These are phyloP conservation scores for Castanea crenata DNA, from an alignment of 306 rosid species.

Conservation along the genomic window DNA sequence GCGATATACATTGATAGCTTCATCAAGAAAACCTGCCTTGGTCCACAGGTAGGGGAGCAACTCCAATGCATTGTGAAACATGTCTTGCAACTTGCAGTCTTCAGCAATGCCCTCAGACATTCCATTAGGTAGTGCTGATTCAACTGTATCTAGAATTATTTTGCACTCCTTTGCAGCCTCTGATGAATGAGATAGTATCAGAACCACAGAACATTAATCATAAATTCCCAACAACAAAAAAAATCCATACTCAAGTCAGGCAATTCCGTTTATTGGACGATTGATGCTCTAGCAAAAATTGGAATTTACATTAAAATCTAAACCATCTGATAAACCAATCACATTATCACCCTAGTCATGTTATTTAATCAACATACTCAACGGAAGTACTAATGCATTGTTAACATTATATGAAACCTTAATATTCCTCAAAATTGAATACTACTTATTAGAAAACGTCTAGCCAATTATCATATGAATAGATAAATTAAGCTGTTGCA, in stretches of 20 bases:
- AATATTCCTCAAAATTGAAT: not conserved
- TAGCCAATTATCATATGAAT: not conserved
- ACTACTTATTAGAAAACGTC: not conserved
- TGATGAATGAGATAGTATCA: slow-evolving; percentile 39
- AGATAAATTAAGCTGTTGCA: not conserved
- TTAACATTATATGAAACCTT: not conserved
- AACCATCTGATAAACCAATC: not conserved
- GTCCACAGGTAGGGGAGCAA: slow-evolving; percentile 78
- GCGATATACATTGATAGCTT: slow-evolving; percentile 73
- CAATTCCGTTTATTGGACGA: not conserved
- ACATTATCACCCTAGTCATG: slow-evolving; percentile 9
- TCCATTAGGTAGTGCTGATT: slow-evolving; percentile 80
- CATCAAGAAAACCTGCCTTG: slow-evolving; percentile 66
- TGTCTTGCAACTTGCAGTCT: slow-evolving; percentile 86
- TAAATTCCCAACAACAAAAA: not conserved
- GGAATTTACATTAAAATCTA: slow-evolving; percentile 2
- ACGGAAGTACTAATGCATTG: slow-evolving; percentile 1
- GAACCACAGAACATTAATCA: slow-evolving; percentile 3
- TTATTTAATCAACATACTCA: slow-evolving; percentile 11
- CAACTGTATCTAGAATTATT: slow-evolving; percentile 73
- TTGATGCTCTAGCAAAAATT: slow-evolving; percentile 12
- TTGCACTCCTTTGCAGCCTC: slow-evolving; percentile 90
- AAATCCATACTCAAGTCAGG: not conserved
- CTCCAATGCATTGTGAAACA: slow-evolving; percentile 77
- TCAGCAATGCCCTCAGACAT: slow-evolving; percentile 58